phyloP scores from a whole-genome alignment of 768 basidiomycete species.

The Tylopilus rubrobrunneus region DNA sequence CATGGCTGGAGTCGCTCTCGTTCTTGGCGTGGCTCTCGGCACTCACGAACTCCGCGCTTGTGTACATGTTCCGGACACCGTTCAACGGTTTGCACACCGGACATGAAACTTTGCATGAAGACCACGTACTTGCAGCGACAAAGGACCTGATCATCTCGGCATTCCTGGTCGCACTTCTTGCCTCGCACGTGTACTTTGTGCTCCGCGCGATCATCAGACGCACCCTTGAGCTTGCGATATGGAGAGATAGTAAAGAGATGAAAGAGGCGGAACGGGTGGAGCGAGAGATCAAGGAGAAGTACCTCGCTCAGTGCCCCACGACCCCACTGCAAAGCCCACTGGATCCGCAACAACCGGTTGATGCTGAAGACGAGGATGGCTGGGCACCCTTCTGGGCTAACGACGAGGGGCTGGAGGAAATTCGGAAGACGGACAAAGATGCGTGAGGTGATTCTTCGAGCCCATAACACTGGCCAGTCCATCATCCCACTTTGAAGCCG shows the following conservation, averaged over 20 bases:
- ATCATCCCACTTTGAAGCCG: background rate
- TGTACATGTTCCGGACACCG: slow-evolving; percentile 78
- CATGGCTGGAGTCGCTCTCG: slow-evolving; percentile 87
- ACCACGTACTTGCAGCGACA: slow-evolving; percentile 34
- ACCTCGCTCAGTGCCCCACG: slow-evolving; percentile 25
- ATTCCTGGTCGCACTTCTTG: slow-evolving; percentile 68
- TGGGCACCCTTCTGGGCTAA: slow-evolving; percentile 58
- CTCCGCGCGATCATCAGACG: slow-evolving; percentile 60
- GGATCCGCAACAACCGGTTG: slow-evolving; percentile 1
- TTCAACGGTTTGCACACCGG: slow-evolving; percentile 12
- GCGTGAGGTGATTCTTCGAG: slow-evolving; percentile 26
- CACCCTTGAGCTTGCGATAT: slow-evolving; percentile 69
- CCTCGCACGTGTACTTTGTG: slow-evolving; percentile 84
- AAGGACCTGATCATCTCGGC: slow-evolving; percentile 58
- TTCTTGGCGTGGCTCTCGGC: slow-evolving; percentile 90
- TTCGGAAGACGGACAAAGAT: slow-evolving; percentile 62
- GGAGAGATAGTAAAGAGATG: slow-evolving; percentile 71
- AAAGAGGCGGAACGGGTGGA: slow-evolving; percentile 53
- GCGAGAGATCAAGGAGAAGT: slow-evolving; percentile 46
- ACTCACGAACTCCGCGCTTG: slow-evolving; percentile 83
- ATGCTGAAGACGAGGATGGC: slow-evolving; percentile 14
- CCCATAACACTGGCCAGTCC: background rate
- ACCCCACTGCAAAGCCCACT: slow-evolving; percentile 1
- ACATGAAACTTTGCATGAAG: slow-evolving; percentile 2
- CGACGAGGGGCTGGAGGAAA: slow-evolving; percentile 75